Conservation (phyloP, 208 protist genomes). For the Trypanosoma theileri region DNA sequence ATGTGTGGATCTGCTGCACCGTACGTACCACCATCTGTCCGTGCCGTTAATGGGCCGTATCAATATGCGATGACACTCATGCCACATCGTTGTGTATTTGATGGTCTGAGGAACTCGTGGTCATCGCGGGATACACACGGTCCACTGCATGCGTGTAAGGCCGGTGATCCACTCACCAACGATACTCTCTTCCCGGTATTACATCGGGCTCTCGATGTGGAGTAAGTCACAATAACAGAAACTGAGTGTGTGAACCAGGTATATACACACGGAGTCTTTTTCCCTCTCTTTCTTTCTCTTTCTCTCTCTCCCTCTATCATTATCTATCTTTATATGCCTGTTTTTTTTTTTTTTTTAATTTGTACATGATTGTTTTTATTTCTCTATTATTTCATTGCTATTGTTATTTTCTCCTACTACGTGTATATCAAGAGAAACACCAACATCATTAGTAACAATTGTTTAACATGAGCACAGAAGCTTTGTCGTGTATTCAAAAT, state of each 20-base stretch:
- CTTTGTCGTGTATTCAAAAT: constrained; percentile 43
- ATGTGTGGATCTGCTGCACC: constrained; percentile 38
- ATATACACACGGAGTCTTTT: neutral
- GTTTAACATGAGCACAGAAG: constrained; percentile 12
- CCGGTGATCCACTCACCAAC: constrained; percentile 66
- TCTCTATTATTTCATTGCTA: neutral
- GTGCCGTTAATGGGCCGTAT: constrained; percentile 23
- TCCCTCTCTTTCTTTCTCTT: constrained; percentile 1
- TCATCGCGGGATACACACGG: constrained; percentile 65
- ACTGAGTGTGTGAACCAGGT: neutral
- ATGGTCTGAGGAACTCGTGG: constrained; percentile 71
- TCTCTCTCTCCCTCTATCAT: neutral
- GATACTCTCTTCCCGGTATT: constrained; percentile 66
- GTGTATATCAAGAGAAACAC: neutral
- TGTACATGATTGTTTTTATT: constrained; percentile 9
- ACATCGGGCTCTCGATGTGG: constrained; percentile 77
- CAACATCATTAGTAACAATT: neutral
- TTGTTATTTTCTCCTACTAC: neutral
- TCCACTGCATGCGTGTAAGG: constrained; percentile 57
- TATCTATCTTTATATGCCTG: neutral
- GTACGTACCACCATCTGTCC: constrained; percentile 27
- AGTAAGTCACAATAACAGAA: constrained; percentile 26
- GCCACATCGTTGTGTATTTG: constrained; percentile 74
- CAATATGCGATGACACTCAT: constrained; percentile 65
- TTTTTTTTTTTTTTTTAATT: constrained; percentile 21